Percentiles rank a stretch among this genome's conserved stretches.
Evolutionary conservation across 2,329 filamentous ascomycete genomes (phyloP).

Genomic region (Trichothecium roseum): DNA sequence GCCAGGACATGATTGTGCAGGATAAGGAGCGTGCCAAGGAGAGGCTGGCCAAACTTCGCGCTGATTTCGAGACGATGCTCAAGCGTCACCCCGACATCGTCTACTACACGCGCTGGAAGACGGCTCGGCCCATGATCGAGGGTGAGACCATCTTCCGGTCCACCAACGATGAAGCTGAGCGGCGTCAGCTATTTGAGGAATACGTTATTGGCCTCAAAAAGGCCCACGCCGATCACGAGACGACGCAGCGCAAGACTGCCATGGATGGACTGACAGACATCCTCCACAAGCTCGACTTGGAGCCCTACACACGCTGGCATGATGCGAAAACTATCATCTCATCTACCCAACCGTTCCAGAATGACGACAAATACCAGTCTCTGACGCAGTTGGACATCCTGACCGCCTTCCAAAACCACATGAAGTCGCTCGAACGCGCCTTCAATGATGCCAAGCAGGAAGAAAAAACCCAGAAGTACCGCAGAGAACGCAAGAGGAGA

Average conservation of each 20-base stretch:
- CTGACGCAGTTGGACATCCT: slow-evolving; percentile 85
- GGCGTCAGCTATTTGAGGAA: slow-evolving; percentile 84
- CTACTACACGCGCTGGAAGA: slow-evolving; percentile 95
- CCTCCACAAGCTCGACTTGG: slow-evolving; percentile 69
- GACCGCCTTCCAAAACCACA: slow-evolving; percentile 87
- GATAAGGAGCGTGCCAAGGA: slow-evolving; percentile 94
- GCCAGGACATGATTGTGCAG: slow-evolving; percentile 76
- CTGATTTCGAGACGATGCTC: slow-evolving; percentile 94
- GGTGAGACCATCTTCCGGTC: slow-evolving; percentile 92
- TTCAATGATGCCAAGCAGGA: slow-evolving; percentile 88
- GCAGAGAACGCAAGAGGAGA: slow-evolving; percentile 76
- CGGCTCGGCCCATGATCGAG: slow-evolving; percentile 85
- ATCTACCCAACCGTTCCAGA: slow-evolving; percentile 64
- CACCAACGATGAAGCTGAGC: slow-evolving; percentile 77
- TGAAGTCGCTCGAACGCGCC: slow-evolving; percentile 80
- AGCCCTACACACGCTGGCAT: slow-evolving; percentile 90
- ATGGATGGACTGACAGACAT: slow-evolving; percentile 75
- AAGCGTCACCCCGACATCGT: slow-evolving; percentile 95
- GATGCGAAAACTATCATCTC: slow-evolving; percentile 79
- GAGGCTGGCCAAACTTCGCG: slow-evolving; percentile 78
- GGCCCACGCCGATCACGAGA: slow-evolving; percentile 65
- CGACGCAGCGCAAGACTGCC: slow-evolving; percentile 62
- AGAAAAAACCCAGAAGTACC: slow-evolving; percentile 69
- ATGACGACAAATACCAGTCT: slow-evolving; percentile 74
- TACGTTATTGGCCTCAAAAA: slow-evolving; percentile 82